Conservation (phyloP, 768 basidiomycete genomes). For the Phlegmacium glaucopus region DNA sequence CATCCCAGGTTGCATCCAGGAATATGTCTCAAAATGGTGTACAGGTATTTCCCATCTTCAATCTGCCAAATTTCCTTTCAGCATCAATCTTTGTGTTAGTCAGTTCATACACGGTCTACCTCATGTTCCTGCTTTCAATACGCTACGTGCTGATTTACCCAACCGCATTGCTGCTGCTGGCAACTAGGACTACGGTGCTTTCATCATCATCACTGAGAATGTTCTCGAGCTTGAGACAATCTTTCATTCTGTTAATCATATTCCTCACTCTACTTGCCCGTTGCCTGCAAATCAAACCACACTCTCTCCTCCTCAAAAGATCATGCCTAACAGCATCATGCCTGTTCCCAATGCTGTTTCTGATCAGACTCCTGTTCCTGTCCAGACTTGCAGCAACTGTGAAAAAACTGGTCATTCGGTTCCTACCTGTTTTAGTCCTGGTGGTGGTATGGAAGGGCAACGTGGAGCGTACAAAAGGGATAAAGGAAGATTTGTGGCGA, state of each 20-base stretch:
- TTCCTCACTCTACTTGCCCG: neutral
- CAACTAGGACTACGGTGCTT: neutral
- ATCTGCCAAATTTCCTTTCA: neutral
- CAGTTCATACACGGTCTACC: neutral
- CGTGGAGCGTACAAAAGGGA: neutral
- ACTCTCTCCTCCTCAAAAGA: too few relatives aligned
- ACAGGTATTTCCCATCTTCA: neutral
- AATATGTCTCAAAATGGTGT: neutral
- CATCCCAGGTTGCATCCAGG: neutral
- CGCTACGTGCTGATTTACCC: neutral
- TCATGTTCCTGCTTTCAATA: neutral
- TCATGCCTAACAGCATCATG: neutral
- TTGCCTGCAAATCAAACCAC: neutral
- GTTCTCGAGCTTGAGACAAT: neutral
- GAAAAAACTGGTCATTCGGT: neutral
- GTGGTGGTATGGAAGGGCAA: neutral
- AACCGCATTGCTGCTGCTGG: neutral
- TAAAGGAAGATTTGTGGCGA: neutral
- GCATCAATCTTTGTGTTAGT: neutral
- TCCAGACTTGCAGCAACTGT: neutral
- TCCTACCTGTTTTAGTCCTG: neutral
- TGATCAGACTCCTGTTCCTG: neutral
- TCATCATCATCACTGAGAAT: neutral
- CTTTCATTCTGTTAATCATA: neutral
- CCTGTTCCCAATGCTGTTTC: neutral